phyloP scores from a whole-genome alignment of 768 basidiomycete species.

The Panaeolus cyanescens region DNA sequence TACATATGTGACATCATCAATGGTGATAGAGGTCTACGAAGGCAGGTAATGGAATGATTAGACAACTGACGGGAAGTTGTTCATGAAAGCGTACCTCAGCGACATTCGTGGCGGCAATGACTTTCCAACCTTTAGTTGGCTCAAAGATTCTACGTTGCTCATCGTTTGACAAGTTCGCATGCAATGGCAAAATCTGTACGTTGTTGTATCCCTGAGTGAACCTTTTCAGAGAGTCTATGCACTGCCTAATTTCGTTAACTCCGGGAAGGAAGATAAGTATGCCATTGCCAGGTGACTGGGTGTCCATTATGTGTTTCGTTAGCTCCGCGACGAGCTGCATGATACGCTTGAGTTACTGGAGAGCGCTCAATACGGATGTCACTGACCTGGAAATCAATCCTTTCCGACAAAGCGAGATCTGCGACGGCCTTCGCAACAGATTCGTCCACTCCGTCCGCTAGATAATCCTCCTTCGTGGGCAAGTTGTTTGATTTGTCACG shows the following conservation, averaged over 20 bases:
- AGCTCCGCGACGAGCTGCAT: conserved; percentile 65
- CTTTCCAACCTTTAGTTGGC: conserved; percentile 67
- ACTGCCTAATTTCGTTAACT: conserved; percentile 83
- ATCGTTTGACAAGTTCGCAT: conserved; percentile 83
- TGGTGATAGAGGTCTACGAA: conserved; percentile 93
- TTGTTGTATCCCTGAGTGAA: conserved; percentile 19
- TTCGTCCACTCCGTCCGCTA: conserved; percentile 55
- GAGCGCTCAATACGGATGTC: neutral
- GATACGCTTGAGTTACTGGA: neutral
- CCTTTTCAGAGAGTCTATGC: conserved; percentile 59
- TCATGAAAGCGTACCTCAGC: conserved; percentile 59
- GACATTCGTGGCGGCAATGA: conserved; percentile 90
- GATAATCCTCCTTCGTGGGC: conserved; percentile 47
- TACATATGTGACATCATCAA: conserved; percentile 86
- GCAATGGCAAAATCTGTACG: conserved; percentile 69
- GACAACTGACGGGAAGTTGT: neutral
- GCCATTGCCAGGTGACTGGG: conserved; percentile 53
- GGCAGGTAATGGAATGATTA: neutral
- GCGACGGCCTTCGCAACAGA: conserved; percentile 55
- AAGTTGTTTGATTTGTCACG: conserved; percentile 44
- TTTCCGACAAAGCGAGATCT: conserved; percentile 57
- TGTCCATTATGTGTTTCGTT: conserved; percentile 61
- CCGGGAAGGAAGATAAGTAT: conserved; percentile 92
- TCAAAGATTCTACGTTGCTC: conserved; percentile 84
- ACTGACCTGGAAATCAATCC: conserved; percentile 74